A percentile compares a stretch with the other conserved stretches of the same genome.
Conservation (phyloP, 2,329 filamentous ascomycete genomes). For the Alternaria ventricosa region DNA sequence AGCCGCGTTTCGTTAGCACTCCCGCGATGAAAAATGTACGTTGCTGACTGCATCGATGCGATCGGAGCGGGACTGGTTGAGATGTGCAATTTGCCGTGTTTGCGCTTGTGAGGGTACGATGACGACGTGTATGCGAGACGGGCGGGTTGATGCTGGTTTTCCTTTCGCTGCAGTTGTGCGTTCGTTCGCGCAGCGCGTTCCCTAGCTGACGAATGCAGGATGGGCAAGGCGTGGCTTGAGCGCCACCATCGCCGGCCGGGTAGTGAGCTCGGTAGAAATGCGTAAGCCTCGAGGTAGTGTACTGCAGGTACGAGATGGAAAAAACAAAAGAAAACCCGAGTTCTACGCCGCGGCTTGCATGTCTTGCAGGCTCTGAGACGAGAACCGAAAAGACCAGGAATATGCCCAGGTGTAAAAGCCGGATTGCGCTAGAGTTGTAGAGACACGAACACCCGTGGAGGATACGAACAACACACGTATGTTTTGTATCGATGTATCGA, state of each 20-base stretch:
- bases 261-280: not conserved
- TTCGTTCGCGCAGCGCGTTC: not conserved
- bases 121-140: not conserved
- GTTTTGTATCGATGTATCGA: not conserved
- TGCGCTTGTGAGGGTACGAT: not conserved
- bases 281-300: not conserved
- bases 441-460: not conserved
- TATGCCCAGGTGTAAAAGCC: too few relatives aligned
- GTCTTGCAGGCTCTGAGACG: not conserved
- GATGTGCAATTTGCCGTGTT: not conserved
- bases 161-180: not conserved
- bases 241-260: not conserved
- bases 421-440: not conserved
- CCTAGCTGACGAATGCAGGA: too few relatives aligned
- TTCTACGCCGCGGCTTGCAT: not conserved
- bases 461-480: not conserved
- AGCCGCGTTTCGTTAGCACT: not conserved
- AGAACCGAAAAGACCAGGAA: not conserved
- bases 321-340: not conserved
- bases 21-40: too few relatives aligned
- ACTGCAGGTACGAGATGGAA: not conserved
- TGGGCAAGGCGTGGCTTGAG: not conserved
- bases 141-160: too few relatives aligned
- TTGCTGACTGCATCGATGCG: too few relatives aligned
- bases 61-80: too few relatives aligned